Evolutionary conservation across 140 eudicot species (phyloP).

Genomic region (Anethum foeniculum): DNA sequence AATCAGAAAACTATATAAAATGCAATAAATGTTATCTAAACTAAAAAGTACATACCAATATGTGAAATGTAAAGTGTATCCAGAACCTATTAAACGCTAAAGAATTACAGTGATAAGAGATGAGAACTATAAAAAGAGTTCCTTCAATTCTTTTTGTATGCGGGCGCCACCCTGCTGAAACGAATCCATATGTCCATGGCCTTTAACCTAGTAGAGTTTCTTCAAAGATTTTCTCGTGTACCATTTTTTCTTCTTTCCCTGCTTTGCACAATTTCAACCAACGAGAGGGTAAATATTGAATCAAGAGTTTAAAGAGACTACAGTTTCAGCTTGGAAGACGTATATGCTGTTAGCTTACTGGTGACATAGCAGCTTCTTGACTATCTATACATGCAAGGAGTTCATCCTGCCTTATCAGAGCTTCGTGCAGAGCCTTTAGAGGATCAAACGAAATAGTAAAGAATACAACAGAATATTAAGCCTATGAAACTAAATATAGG

Average conservation of each 20-base stretch:
- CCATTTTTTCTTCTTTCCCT: constrained; percentile 14
- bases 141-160: neutral
- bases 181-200: neutral
- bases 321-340: neutral
- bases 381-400: constrained; percentile 4
- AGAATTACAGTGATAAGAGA: no score
- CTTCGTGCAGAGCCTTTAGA: constrained; percentile 3
- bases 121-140: neutral
- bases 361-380: constrained; percentile 7
- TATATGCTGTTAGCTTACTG: constrained; percentile 17
- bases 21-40: no score
- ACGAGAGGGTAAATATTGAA: neutral
- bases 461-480: neutral
- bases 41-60: no score
- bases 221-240: neutral
- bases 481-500: neutral
- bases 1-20: no score
- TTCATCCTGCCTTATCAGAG: constrained; percentile 4
- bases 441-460: neutral
- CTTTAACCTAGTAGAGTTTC: neutral
- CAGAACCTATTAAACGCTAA: no score
- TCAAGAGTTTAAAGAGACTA: neutral
- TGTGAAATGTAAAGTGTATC: no score
- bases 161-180: neutral
- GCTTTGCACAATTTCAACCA: neutral